Percentiles rank a stretch among this genome's conserved stretches.
Conservation (phyloP, 495 filamentous ascomycete genomes). For the Letharia columbiana region DNA sequence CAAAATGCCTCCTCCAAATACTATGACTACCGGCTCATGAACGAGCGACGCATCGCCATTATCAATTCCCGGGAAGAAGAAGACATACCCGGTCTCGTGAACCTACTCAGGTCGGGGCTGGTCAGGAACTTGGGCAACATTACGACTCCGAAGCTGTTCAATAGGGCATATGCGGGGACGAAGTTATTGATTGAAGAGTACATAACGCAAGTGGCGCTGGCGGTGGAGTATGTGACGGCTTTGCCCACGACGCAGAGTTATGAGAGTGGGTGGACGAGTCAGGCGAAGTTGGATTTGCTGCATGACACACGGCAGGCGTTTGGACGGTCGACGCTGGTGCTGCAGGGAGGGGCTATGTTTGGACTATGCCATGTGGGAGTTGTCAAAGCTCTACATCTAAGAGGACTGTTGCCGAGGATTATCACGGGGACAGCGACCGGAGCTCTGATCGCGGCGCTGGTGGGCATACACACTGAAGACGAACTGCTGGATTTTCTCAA, state of each 20-base stretch:
- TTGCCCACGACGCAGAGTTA: slow-evolving; percentile 53
- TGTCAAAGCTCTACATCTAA: slow-evolving; percentile 75
- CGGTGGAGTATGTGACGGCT: slow-evolving; percentile 67
- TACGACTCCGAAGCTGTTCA: slow-evolving; percentile 73
- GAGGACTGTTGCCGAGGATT: slow-evolving; percentile 79
- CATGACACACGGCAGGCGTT: slow-evolving; percentile 88
- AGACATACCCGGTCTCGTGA: slow-evolving; percentile 66
- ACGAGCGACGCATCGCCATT: slow-evolving; percentile 63
- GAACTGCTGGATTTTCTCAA: slow-evolving; percentile 69
- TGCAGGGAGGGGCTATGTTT: slow-evolving; percentile 90
- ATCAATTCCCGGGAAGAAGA: slow-evolving; percentile 64
- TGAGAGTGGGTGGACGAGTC: slow-evolving; percentile 58
- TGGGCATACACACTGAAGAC: slow-evolving; percentile 81
- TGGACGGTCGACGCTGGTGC: slow-evolving; percentile 73
- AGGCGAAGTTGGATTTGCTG: slow-evolving; percentile 78
- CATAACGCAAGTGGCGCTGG: slow-evolving; percentile 70
- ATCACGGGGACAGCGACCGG: slow-evolving; percentile 88
- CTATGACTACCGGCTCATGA: slow-evolving; percentile 86
- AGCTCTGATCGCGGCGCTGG: slow-evolving; percentile 81
- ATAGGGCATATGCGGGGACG: slow-evolving; percentile 77
- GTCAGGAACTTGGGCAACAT: slow-evolving; percentile 92
- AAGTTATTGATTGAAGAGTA: slow-evolving; percentile 90
- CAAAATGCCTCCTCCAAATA: slow-evolving; percentile 71
- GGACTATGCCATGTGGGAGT: slow-evolving; percentile 87
- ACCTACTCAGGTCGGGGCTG: slow-evolving; percentile 74